Evolutionary conservation across 495 filamentous ascomycete genomes (phyloP), one percentile per base, ranked within the genome.

Genomic region (Penicillium verhagenii): DNA sequence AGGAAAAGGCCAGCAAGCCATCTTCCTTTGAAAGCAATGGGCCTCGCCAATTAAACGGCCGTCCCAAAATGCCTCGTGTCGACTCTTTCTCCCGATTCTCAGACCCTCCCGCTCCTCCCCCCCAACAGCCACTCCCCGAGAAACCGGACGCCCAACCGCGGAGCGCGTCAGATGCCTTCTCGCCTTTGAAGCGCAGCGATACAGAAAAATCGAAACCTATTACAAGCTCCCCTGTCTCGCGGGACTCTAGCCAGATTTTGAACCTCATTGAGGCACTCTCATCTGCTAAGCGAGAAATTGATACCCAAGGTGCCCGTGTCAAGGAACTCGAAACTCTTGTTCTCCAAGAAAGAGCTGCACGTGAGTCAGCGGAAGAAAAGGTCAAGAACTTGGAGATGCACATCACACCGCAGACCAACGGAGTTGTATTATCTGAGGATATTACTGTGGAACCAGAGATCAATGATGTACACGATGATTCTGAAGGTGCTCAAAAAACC

Each of bases 21-120:
- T 68, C 76, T 11, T 61, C 63, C 19, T 59, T 69, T 35, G 79
- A 74, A 47, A 70, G 63, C 44, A 71, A 53, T 37, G 64, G 58
- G 28, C 60, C 67, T 49, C 72, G 71, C 35, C 75, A 76, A 50
- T 50, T 75, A 10, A 77, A 80, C 35, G 78, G 77, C 44, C 59
- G 68, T 47, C 69, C 74, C 10, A 72, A 73, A 82, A 80, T 78
- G 72, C 83, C 66, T 81, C 88, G 71, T 66, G 82, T 69, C 69
- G 76, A 79, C 60, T 72, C 72, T 9, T 71, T 79, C 42, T 80
- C 78, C 0, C 65, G 89, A 40, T 96, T 96, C 56, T 93, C 89
- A 3, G 91, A 96, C 52, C 92, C 92, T 18, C 92, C 91, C 8
- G 89, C 91, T 16, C 94, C 93, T 24, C 92, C 94, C 14, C 93